phyloP scores from a whole-genome alignment of 2,329 filamentous ascomycete genomes.

The Elsinoe fawcettii region DNA sequence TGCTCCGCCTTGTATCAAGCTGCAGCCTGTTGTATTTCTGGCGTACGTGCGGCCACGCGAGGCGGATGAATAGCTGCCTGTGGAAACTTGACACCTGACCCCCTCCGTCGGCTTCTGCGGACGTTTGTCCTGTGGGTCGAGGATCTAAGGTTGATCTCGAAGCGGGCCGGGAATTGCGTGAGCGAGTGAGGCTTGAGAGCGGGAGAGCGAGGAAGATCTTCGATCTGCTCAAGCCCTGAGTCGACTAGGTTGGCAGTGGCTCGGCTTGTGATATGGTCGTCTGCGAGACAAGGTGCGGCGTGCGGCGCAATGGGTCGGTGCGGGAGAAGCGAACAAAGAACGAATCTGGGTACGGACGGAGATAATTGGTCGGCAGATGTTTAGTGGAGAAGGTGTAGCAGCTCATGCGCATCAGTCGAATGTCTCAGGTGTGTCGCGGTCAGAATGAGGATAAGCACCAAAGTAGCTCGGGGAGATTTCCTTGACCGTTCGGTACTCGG shows the following conservation, averaged over 20 bases:
- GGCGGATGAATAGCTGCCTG: constrained; percentile 17
- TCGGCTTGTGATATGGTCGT: constrained; percentile 18
- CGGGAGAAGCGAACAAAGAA: constrained; percentile 6
- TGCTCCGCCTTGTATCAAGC: constrained; percentile 12
- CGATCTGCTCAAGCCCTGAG: constrained; percentile 5
- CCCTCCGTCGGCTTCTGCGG: background rate
- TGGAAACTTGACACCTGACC: constrained; percentile 12
- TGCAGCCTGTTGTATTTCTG: constrained; percentile 12
- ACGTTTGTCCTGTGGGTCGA: background rate
- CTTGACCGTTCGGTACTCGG: constrained; percentile 12
- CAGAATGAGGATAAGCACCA: constrained; percentile 1
- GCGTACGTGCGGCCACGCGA: constrained; percentile 9
- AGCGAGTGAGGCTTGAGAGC: background rate
- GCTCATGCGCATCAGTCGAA: constrained; percentile 14
- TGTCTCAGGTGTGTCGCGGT: constrained; percentile 15
- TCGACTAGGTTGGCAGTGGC: constrained; percentile 6
- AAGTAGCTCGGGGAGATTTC: background rate
- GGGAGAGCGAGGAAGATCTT: background rate
- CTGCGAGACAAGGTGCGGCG: constrained; percentile 17
- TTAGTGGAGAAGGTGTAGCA: constrained; percentile 17
- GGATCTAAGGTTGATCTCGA: constrained; percentile 13
- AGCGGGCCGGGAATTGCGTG: constrained; percentile 1
- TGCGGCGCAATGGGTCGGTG: constrained; percentile 19
- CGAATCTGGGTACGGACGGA: background rate
- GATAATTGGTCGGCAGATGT: constrained; percentile 1